phyloP scores from a whole-genome alignment of 2,329 filamentous ascomycete species.

The Fusarium annulatum region DNA sequence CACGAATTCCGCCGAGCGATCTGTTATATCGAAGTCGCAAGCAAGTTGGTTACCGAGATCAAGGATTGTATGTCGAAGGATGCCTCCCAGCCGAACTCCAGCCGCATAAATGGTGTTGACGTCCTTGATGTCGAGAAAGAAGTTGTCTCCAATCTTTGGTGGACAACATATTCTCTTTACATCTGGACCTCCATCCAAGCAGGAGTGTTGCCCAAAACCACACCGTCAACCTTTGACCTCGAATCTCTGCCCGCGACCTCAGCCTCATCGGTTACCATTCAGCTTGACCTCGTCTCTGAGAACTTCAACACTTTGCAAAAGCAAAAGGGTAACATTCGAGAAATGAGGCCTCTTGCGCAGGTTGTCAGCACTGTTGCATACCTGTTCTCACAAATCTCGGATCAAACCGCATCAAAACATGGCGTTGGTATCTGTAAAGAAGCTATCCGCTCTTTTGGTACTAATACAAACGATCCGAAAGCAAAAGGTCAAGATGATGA shows the following conservation, averaged over 20 bases:
- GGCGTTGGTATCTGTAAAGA: constrained; percentile 43
- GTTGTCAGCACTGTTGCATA: constrained; percentile 48
- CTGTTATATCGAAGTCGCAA: constrained; percentile 51
- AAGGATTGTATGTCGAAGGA: constrained; percentile 47
- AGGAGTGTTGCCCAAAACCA: constrained; percentile 42
- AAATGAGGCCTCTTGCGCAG: constrained; percentile 51
- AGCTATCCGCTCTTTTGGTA: constrained; percentile 44
- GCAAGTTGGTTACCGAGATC: constrained; percentile 47
- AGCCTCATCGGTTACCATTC: constrained; percentile 46
- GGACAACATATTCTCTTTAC: constrained; percentile 53
- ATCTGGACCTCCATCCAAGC: constrained; percentile 54
- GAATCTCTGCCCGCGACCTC: constrained; percentile 48
- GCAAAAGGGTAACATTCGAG: constrained; percentile 49
- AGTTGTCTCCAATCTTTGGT: constrained; percentile 53
- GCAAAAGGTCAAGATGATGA: constrained; percentile 35
- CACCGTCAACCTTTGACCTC: constrained; percentile 41
- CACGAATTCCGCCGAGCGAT: constrained; percentile 48
- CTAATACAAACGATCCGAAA: constrained; percentile 20
- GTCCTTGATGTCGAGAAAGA: constrained; percentile 55
- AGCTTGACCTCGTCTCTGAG: constrained; percentile 51
- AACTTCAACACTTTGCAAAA: constrained; percentile 52
- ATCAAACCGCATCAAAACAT: constrained; percentile 42
- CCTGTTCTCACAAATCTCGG: constrained; percentile 33
- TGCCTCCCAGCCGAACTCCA: constrained; percentile 45
- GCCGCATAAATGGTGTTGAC: constrained; percentile 55